These are phyloP conservation scores for Bolboschoenoplectus hybrid DNA, from an alignment of 202 grass and related monocot genomes.

Conservation along the genomic window DNA sequence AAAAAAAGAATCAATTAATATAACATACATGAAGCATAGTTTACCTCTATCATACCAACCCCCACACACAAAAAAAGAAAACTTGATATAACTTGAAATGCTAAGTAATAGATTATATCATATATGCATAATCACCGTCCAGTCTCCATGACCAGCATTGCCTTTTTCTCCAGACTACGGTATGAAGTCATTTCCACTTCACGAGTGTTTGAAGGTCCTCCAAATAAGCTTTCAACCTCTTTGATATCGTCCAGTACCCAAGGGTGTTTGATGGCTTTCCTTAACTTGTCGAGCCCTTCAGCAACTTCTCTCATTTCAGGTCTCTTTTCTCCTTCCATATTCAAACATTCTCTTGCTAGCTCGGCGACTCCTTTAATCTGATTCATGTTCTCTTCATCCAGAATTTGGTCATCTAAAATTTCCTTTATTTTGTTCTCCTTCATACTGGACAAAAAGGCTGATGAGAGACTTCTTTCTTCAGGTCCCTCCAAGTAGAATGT, in stretches of 20 bases:
- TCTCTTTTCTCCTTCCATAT: constrained; percentile 48
- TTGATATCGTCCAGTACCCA: constrained; percentile 18
- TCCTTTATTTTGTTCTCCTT: constrained; percentile 48
- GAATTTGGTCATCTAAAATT: constrained; percentile 32
- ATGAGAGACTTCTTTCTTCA: constrained; percentile 38
- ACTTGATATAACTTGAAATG: background rate
- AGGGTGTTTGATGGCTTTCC: constrained; percentile 46
- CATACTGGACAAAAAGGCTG: constrained; percentile 40
- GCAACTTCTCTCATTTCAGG: constrained; percentile 55
- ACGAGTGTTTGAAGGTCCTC: background rate
- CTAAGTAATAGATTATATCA: background rate
- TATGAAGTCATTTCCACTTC: constrained; percentile 4
- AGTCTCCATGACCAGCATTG: background rate
- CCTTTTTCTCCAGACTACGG: background rate
- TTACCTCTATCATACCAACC: background rate
- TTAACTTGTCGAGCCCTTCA: constrained; percentile 42
- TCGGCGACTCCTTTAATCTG: constrained; percentile 39
- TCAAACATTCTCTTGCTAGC: constrained; percentile 53
- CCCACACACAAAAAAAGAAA: background rate
- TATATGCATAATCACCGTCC: background rate
- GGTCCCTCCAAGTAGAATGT: constrained; percentile 36
- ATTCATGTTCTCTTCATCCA: constrained; percentile 44
- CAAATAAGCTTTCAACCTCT: constrained; percentile 26
- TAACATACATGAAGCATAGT: background rate
- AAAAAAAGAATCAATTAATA: no score